phyloP scores from a whole-genome alignment of 768 basidiomycete genomes.

The Lactarius hatsudake region DNA sequence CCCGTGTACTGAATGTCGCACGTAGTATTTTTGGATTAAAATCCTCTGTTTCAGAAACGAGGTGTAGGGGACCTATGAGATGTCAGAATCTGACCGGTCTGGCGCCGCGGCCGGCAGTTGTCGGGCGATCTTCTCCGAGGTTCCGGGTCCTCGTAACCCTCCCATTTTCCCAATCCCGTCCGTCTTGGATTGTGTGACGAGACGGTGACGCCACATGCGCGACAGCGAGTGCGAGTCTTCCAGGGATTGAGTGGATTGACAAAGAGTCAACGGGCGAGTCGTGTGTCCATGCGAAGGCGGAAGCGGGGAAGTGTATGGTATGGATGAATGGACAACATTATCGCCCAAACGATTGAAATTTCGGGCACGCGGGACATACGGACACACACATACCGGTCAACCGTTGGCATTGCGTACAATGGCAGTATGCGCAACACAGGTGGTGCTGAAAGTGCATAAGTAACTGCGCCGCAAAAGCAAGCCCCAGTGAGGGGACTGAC shows the following conservation, averaged over 20 bases:
- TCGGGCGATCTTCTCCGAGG: too few relatives aligned
- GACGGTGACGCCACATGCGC: constrained; percentile 53
- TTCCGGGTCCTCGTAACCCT: too few relatives aligned
- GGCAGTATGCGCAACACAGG: constrained; percentile 69
- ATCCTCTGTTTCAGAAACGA: too few relatives aligned
- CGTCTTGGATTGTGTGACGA: constrained; percentile 51
- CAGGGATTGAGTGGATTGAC: constrained; percentile 48
- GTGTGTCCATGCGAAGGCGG: constrained; percentile 56
- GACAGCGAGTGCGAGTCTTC: constrained; percentile 65
- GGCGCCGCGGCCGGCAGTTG: too few relatives aligned
- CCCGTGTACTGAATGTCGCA: too few relatives aligned
- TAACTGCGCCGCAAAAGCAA: constrained; percentile 55
- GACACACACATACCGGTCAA: constrained; percentile 40
- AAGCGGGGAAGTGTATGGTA: constrained; percentile 53
- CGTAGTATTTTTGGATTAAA: too few relatives aligned
- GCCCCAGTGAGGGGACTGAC: constrained; percentile 37
- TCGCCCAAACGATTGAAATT: background rate
- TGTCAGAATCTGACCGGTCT: too few relatives aligned
- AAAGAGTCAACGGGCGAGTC: constrained; percentile 48
- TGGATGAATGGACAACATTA: constrained; percentile 61
- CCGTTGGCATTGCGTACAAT: constrained; percentile 68
- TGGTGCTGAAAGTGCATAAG: too few relatives aligned
- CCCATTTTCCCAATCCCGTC: constrained; percentile 53
- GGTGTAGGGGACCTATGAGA: too few relatives aligned
- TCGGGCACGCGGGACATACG: background rate